Percentiles rank a stretch among this genome's conserved stretches.
phyloP scores from a whole-genome alignment of 495 filamentous ascomycete genomes.

The Neurospora sp. region DNA sequence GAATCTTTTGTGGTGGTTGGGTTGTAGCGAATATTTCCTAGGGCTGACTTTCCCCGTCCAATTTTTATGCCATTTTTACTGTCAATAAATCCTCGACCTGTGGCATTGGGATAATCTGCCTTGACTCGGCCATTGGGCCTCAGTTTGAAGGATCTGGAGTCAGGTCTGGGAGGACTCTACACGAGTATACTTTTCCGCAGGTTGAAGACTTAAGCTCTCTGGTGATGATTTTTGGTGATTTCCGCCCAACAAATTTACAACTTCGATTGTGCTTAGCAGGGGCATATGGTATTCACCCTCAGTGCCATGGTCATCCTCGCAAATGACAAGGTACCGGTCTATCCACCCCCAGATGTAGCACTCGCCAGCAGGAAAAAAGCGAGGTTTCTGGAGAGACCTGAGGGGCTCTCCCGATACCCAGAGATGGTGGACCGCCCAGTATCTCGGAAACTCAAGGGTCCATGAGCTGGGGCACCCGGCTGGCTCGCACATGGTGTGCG shows the following conservation, averaged over 20 bases:
- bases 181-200: neutral
- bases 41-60: neutral
- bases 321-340: neutral
- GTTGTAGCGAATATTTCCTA: neutral
- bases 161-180: neutral
- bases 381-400: neutral
- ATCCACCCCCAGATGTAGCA: neutral
- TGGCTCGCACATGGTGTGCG: neutral
- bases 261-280: neutral
- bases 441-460: neutral
- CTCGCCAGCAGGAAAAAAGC: neutral
- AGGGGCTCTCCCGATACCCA: neutral
- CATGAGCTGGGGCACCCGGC: neutral
- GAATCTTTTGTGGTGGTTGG: neutral
- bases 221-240: neutral
- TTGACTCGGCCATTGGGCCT: neutral
- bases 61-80: neutral
- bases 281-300: neutral
- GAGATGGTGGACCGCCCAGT: neutral
- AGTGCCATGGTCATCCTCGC: neutral
- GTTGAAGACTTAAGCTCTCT: neutral
- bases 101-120: neutral
- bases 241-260: neutral
- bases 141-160: neutral
- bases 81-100: neutral